A percentile compares a stretch with the other conserved stretches of the same genome.
Conservation (phyloP, 2,329 filamentous ascomycete genomes). For the Fusarium ambrosium region DNA sequence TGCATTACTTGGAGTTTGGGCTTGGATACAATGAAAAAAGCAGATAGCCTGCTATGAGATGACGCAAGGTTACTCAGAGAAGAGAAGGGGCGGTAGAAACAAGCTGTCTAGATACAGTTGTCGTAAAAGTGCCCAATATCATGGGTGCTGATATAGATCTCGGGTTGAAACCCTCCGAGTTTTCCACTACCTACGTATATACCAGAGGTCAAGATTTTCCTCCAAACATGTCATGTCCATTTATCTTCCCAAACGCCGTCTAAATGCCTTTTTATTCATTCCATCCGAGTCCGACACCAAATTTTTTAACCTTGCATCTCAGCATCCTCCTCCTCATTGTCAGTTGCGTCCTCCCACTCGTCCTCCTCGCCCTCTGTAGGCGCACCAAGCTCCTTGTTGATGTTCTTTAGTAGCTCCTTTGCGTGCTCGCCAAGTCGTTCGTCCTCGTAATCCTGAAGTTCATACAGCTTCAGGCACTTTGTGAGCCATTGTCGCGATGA, state of each 20-base stretch:
- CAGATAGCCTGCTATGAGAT: conserved; percentile 17
- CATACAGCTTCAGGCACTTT: conserved; percentile 84
- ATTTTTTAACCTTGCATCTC: conserved; percentile 63
- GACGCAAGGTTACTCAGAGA: conserved; percentile 22
- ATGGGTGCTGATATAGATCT: conserved; percentile 40
- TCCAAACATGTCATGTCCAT: conserved; percentile 37
- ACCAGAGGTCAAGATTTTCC: conserved; percentile 33
- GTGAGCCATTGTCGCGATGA: conserved; percentile 87
- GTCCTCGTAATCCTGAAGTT: conserved; percentile 86
- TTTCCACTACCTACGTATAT: conserved; percentile 32
- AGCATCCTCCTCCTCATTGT: conserved; percentile 68
- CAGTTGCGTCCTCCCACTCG: conserved; percentile 67
- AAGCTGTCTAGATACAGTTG: background rate
- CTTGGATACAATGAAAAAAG: conserved; percentile 38
- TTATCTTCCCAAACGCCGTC: conserved; percentile 45
- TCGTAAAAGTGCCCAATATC: conserved; percentile 16
- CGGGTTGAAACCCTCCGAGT: conserved; percentile 30
- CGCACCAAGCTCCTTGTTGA: conserved; percentile 75
- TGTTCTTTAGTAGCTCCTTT: conserved; percentile 74
- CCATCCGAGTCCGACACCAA: conserved; percentile 25
- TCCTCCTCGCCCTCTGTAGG: conserved; percentile 68
- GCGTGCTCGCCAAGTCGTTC: conserved; percentile 82
- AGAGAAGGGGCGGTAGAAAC: conserved; percentile 6
- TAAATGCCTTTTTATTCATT: conserved; percentile 38
- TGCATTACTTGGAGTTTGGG: conserved; percentile 48